These are phyloP conservation scores for Primulina eburnea DNA, from an alignment of 257 asterid genomes.

Conservation along the genomic window DNA sequence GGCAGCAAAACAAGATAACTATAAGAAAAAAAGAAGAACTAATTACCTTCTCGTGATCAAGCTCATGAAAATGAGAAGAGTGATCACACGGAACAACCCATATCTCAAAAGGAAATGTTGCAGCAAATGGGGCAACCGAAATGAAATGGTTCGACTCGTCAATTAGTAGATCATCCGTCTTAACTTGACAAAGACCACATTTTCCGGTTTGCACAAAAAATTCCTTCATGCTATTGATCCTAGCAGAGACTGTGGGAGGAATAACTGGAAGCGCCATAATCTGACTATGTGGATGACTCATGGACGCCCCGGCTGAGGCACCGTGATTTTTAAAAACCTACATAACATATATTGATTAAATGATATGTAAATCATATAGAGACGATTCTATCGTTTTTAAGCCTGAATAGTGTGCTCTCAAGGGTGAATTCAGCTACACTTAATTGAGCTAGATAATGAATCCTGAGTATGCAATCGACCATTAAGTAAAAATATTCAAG, in stretches of 20 bases:
- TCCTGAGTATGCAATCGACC: too few relatives aligned
- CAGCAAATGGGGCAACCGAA: slow-evolving; percentile 81
- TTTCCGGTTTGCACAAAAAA: slow-evolving; percentile 63
- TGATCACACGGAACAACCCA: slow-evolving; percentile 89
- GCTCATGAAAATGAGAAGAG: slow-evolving; percentile 72
- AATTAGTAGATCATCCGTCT: slow-evolving; percentile 40
- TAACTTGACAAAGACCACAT: slow-evolving; percentile 67
- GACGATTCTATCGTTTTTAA: not conserved
- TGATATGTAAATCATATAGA: not conserved
- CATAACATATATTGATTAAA: not conserved
- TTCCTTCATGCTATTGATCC: slow-evolving; percentile 67
- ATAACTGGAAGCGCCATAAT: slow-evolving; percentile 82
- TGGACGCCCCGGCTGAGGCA: slow-evolving; percentile 96
- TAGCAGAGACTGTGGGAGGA: slow-evolving; percentile 67
- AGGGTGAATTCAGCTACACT: too few relatives aligned
- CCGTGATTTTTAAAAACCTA: slow-evolving; percentile 96
- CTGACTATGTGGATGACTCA: slow-evolving; percentile 98
- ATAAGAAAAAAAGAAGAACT: not conserved
- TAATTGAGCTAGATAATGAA: too few relatives aligned
- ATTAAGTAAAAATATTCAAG: too few relatives aligned
- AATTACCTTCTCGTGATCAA: slow-evolving; percentile 63
- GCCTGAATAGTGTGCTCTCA: too few relatives aligned
- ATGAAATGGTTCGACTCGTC: slow-evolving; percentile 61
- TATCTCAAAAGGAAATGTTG: slow-evolving; percentile 77
- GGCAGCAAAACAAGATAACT: not conserved